Conservation (phyloP, 2,329 filamentous ascomycete species). For the Diplocarpon mali region DNA sequence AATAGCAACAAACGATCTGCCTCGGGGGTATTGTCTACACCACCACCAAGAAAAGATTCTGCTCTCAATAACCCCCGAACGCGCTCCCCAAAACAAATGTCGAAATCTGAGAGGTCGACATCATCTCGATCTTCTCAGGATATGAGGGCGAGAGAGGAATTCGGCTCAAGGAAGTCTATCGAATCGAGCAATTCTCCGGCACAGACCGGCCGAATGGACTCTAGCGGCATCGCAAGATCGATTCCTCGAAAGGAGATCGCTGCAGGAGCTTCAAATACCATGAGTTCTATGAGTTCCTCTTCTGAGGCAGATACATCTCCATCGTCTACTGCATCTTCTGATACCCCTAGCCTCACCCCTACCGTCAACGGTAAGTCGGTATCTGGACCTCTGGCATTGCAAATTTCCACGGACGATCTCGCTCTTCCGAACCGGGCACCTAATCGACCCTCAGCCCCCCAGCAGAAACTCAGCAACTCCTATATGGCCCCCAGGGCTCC, state of each 20-base stretch:
- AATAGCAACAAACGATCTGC: conserved; percentile 29
- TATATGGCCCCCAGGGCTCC: conserved; percentile 28
- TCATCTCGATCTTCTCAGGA: conserved; percentile 48
- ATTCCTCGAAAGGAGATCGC: conserved; percentile 55
- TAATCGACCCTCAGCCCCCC: conserved; percentile 31
- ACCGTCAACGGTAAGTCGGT: conserved; percentile 27
- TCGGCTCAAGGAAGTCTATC: conserved; percentile 33
- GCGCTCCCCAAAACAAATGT: conserved; percentile 16
- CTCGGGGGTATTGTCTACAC: conserved; percentile 22
- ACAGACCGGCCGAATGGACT: conserved; percentile 48
- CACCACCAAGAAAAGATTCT: conserved; percentile 17
- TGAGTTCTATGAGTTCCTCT: conserved; percentile 21
- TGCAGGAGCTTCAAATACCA: conserved; percentile 16
- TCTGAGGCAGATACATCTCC: conserved; percentile 25
- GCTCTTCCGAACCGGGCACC: conserved; percentile 20
- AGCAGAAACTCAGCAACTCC: conserved; percentile 29
- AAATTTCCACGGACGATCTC: conserved; percentile 19
- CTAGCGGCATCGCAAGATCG: conserved; percentile 32
- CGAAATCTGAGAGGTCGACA: conserved; percentile 29
- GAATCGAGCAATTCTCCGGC: conserved; percentile 19
- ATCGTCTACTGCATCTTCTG: conserved; percentile 25
- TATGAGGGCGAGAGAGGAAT: conserved; percentile 43
- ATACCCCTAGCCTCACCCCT: conserved; percentile 22
- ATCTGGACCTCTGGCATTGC: conserved; percentile 20
- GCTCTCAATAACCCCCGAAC: conserved; percentile 15